Evolutionary conservation across 768 basidiomycete genomes (phyloP).

Genomic region (Boletus reticulatus): DNA sequence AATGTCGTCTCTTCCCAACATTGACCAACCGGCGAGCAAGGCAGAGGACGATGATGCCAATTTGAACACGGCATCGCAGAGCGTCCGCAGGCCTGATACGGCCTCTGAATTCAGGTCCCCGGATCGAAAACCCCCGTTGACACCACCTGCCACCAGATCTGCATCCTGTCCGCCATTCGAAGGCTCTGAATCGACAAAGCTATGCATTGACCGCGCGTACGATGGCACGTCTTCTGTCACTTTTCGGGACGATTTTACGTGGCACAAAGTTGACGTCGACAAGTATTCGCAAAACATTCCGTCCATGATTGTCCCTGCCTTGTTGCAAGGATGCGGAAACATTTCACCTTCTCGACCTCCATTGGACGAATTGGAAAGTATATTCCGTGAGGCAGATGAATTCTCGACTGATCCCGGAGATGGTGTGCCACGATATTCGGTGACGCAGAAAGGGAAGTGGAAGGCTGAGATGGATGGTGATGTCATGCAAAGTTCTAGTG

Average conservation of each 20-base stretch:
- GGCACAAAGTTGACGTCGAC: neutral
- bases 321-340: conserved; percentile 10
- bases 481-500: neutral
- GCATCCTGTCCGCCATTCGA: no score
- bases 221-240: conserved; percentile 15
- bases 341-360: neutral
- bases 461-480: neutral
- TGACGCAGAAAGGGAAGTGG: conserved; percentile 16
- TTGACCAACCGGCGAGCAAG: neutral
- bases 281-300: conserved; percentile 10
- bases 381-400: neutral
- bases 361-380: neutral
- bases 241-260: conserved; percentile 6
- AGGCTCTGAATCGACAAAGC: no score
- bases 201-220: no score
- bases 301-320: conserved; percentile 8
- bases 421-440: conserved; percentile 1
- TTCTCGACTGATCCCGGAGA: neutral
- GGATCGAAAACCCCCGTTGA: neutral
- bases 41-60: neutral
- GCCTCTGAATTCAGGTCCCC: neutral
- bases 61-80: neutral
- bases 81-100: neutral
- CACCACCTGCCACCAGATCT: no score
- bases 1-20: conserved; percentile 5